Evolutionary conservation across 2,329 filamentous ascomycete species (phyloP).

Genomic region (Colletotrichum liaoningense): DNA sequence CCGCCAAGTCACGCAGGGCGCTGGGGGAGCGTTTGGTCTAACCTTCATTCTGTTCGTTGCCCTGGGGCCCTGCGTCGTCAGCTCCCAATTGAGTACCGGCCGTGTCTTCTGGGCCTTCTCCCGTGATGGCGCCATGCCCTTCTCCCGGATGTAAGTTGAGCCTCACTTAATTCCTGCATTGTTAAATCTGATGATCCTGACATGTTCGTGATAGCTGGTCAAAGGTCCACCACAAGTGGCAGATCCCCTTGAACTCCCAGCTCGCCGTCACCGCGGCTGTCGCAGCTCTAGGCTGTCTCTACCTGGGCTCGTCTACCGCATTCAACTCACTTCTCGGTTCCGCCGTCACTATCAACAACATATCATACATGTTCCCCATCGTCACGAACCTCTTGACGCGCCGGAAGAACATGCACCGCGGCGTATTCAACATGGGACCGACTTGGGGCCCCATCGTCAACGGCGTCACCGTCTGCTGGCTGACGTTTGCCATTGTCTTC

Average conservation of each 20-base stretch:
- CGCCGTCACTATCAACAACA: conserved; percentile 55
- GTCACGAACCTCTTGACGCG: conserved; percentile 54
- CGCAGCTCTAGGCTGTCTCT: conserved; percentile 53
- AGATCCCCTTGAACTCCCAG: conserved; percentile 53
- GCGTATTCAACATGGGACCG: conserved; percentile 50
- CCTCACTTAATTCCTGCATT: conserved; percentile 37
- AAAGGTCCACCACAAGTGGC: conserved; percentile 46
- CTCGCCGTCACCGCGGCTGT: conserved; percentile 46
- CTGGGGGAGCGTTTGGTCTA: conserved; percentile 54
- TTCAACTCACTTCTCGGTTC: conserved; percentile 55
- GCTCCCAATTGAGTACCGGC: conserved; percentile 48
- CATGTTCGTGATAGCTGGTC: conserved; percentile 43
- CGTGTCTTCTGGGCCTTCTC: conserved; percentile 56
- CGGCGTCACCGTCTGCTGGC: conserved; percentile 49
- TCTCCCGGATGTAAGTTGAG: conserved; percentile 43
- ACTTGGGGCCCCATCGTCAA: conserved; percentile 49
- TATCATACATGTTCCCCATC: conserved; percentile 58
- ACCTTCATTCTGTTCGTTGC: conserved; percentile 55
- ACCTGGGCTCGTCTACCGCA: conserved; percentile 55
- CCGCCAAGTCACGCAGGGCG: conserved; percentile 53
- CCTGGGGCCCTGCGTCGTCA: conserved; percentile 53
- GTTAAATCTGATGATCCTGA: not conserved
- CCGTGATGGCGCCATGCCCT: conserved; percentile 54
- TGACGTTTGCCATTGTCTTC: conserved; percentile 55
- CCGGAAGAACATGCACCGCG: conserved; percentile 51